Percentiles rank a stretch among this genome's conserved stretches.
Conservation (phyloP, 805 yeast genomes). For the Metschnikowia vanudenii region DNA sequence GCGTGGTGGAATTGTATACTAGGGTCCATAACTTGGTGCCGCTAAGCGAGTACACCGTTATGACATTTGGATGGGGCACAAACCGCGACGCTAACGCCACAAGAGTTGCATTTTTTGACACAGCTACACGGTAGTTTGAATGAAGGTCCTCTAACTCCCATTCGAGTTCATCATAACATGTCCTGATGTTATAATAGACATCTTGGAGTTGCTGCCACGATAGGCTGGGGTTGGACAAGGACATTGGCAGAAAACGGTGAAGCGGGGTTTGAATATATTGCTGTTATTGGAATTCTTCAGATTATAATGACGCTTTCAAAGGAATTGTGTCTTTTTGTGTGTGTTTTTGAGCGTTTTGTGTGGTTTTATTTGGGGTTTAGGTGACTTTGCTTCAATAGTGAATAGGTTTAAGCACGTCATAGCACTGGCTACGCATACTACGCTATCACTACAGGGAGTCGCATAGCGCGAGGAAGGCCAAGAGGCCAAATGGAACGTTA, state of each 20-base stretch:
- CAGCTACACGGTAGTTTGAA: constrained; percentile 43
- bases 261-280: too few relatives aligned
- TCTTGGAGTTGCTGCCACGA: constrained; percentile 79
- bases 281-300: too few relatives aligned
- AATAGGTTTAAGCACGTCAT: too few relatives aligned
- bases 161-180: constrained; percentile 50
- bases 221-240: constrained; percentile 39
- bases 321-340: too few relatives aligned
- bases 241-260: neutral
- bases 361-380: too few relatives aligned
- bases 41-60: constrained; percentile 36
- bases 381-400: neutral
- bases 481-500: too few relatives aligned
- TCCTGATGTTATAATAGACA: constrained; percentile 62
- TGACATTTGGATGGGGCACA: constrained; percentile 35
- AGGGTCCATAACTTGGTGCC: constrained; percentile 37
- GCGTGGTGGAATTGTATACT: constrained; percentile 38
- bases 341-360: too few relatives aligned
- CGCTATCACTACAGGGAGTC: too few relatives aligned
- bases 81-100: constrained; percentile 48
- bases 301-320: too few relatives aligned
- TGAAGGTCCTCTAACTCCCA: constrained; percentile 47
- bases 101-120: constrained; percentile 54
- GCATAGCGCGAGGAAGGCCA: too few relatives aligned
- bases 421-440: too few relatives aligned